phyloP scores from a whole-genome alignment of 2,329 filamentous ascomycete species.

The Pseudogymnoascus sp. region DNA sequence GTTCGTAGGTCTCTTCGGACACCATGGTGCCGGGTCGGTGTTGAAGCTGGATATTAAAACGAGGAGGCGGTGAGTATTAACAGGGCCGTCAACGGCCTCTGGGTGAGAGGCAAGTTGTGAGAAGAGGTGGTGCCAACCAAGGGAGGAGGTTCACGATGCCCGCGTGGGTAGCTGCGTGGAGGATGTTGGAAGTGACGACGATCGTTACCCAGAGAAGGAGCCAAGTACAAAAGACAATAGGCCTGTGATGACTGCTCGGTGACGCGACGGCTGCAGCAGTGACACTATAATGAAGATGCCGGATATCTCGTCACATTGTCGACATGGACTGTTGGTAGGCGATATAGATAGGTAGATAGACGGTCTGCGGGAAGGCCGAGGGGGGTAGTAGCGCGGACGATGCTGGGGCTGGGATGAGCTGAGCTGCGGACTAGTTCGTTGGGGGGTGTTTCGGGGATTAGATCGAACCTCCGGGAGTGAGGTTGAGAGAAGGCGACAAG shows the following conservation, averaged over 20 bases:
- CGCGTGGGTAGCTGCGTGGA: neutral
- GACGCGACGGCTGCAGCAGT: neutral
- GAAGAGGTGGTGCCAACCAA: neutral
- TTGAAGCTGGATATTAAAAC: neutral
- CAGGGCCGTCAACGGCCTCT: neutral
- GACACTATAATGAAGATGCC: neutral
- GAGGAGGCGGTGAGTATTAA: neutral
- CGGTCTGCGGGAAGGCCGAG: neutral
- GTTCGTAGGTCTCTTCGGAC: slow-evolving; percentile 84
- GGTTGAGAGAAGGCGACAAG: neutral
- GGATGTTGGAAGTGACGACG: neutral
- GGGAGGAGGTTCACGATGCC: neutral
- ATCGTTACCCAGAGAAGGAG: neutral
- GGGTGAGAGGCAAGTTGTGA: neutral
- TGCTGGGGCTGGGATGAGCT: neutral
- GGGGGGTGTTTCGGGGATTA: neutral
- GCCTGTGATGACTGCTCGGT: neutral
- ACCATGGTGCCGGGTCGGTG: slow-evolving; percentile 52
- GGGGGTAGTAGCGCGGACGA: neutral
- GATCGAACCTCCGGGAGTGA: neutral
- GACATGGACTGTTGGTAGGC: neutral
- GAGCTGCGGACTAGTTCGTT: neutral
- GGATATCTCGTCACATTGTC: neutral
- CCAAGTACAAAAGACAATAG: neutral
- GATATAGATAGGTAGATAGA: neutral